Base-by-base conservation (phyloP, 1,284 basidiomycete genomes). In the Singerocomus inundabilis region DNA sequence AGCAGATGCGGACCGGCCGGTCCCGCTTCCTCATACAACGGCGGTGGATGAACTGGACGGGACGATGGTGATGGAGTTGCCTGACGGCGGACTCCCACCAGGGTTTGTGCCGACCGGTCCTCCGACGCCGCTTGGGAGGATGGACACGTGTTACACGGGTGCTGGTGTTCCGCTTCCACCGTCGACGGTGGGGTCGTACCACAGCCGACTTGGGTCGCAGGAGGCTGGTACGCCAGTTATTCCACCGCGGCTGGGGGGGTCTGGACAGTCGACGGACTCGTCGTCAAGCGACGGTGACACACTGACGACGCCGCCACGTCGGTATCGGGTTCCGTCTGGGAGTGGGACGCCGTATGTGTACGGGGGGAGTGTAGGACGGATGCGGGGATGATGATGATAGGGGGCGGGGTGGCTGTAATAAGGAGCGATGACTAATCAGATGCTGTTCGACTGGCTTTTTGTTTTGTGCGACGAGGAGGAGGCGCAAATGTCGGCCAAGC, bases 201-300 rank as follows among this genome's bases (percentile, higher is more conserved):
- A 59, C 51, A 51, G 49, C 16, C 54, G 61, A 10, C 41, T 64
- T 2, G 53, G 59, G 0, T 60, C 53, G n/a, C 47, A 41, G 8
- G 44, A 35, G 36, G n/a, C n/a, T n/a, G n/a, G n/a, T n/a, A 57
- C 59, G 2, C 49, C 56, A 0, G 63, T 50, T 1, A 68, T 65
- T 7, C 67, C 63, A 3, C 61, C 63, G 13, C 67, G 65, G 3
- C 60, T 53, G 10, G 65, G 53, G 28, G 38, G 52, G 13, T 44
- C 34, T 5, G 54, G 37, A 6, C 38, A 8, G 6, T 56, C 60
- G 11, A 53, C 65, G 13, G 58, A 61, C 5, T 56, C 53, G 0
- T 56, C 65, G 21, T 64, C 64, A 53, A 68, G 65, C 11, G 67
- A 69, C 9, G 56, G 30, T 6, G 62, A 68, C 35, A 66, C 66